These are phyloP conservation scores for Aspergillus spinulosporus DNA, from an alignment of 2,329 filamentous ascomycete species.

Conservation along the genomic window DNA sequence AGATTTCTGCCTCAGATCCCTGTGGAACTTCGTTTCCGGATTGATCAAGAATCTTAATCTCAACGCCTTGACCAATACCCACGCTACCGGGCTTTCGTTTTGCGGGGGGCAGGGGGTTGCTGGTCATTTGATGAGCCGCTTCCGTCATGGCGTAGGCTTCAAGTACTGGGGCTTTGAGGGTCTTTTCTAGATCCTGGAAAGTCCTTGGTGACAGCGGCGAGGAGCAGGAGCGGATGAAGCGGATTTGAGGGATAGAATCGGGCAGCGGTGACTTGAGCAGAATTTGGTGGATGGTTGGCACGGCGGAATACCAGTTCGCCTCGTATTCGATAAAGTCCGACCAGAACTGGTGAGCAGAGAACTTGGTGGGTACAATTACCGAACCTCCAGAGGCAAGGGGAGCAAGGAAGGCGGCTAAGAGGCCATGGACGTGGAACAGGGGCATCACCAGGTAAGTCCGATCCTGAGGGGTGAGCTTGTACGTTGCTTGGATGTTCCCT, in stretches of 20 bases:
- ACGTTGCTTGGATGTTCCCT: constrained; percentile 77
- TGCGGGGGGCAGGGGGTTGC: constrained; percentile 66
- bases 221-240: constrained; percentile 86
- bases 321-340: constrained; percentile 68
- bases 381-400: constrained; percentile 75
- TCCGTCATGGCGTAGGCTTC: constrained; percentile 95
- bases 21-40: constrained; percentile 67
- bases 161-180: constrained; percentile 75
- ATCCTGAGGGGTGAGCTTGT: constrained; percentile 68
- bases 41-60: constrained; percentile 73
- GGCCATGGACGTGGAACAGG: constrained; percentile 86
- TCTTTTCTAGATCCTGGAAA: constrained; percentile 75
- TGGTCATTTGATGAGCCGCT: constrained; percentile 59
- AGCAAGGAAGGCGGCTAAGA: constrained; percentile 77
- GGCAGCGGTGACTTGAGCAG: constrained; percentile 73
- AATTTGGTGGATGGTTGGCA: constrained; percentile 91
- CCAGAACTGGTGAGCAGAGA: constrained; percentile 85
- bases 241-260: constrained; percentile 67
- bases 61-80: constrained; percentile 78
- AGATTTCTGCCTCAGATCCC: constrained; percentile 79
- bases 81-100: constrained; percentile 80
- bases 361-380: constrained; percentile 73
- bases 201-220: constrained; percentile 79
- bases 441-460: constrained; percentile 88
- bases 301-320: constrained; percentile 90